Evolutionary conservation across 2,329 filamentous ascomycete genomes (phyloP), one percentile per base, ranked within the genome.

Genomic region (Monosporascus sp.): DNA sequence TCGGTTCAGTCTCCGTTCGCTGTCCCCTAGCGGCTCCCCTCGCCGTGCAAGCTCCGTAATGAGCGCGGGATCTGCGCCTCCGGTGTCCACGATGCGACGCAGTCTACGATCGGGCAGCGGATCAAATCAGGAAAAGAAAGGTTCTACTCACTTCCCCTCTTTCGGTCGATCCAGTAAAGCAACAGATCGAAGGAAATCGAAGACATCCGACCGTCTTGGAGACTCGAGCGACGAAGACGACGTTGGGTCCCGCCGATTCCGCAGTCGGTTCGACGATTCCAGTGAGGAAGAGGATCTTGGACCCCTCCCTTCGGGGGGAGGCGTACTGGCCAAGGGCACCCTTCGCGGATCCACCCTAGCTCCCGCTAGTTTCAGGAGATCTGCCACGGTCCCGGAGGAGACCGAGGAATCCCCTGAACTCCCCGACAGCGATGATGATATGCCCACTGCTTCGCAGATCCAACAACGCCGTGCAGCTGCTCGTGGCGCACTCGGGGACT

Each of bases 1-100:
- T n/a, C 78, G 81, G 24, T 85, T 89, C 63, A 89, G 85, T 54
- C 73, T 90, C 36, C 81, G 88, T 31, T 88, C 88, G 0, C 60
- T 88, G 41, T 92, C 88, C 2, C 89, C 88, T 0, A 73, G 80
- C 1, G 79, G 79, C 17, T 81, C 82, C 9, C 68, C 77, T 41
- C 78, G 82, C 47, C 69, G 74, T 38, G 74, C 76, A 27, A 68
- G 64, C 47, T 69, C 70, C 27, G 71, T 72, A 22, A 69, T 74
- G 47, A 74, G 70, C 45, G 68, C 74, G 17, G 70, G 70, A 1
- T 58, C 68, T 34, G 70, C 72, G 38, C 66, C 72, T 6, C 67
- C 72, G 17, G 63, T 70, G 17, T 68, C 65, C n/a, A 63, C 66
- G 51, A 78, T 70, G 74, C 78, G 69, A 50, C 73, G 60, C 49